phyloP scores from a whole-genome alignment of 208 protist genomes.

The Leishmania major region DNA sequence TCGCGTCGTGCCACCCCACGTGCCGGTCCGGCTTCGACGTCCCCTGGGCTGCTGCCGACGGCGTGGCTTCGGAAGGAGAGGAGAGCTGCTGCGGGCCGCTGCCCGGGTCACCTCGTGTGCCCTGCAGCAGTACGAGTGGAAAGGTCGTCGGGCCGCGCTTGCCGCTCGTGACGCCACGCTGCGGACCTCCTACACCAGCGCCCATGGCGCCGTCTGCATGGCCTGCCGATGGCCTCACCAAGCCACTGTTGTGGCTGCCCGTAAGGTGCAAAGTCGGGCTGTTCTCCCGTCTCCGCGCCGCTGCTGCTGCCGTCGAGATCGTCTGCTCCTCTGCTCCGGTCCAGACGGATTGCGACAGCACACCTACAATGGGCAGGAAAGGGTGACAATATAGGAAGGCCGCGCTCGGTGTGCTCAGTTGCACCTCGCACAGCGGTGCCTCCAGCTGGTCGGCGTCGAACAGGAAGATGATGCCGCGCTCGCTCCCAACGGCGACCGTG shows the following conservation, averaged over 20 bases:
- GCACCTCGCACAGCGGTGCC: slow-evolving; percentile 48
- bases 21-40: slow-evolving; percentile 12
- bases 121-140: neutral
- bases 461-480: slow-evolving; percentile 51
- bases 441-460: slow-evolving; percentile 56
- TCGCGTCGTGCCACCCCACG: slow-evolving; percentile 27
- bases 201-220: slow-evolving; percentile 1
- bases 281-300: neutral
- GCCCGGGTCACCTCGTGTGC: neutral
- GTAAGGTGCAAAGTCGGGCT: neutral
- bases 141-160: neutral
- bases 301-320: neutral
- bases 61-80: neutral
- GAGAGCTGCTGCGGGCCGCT: neutral
- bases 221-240: neutral
- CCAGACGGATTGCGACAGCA: slow-evolving; percentile 48
- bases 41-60: neutral
- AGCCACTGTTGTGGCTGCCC: neutral
- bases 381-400: slow-evolving; percentile 83
- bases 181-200: neutral
- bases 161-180: neutral
- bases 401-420: slow-evolving; percentile 18
- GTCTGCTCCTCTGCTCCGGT: neutral
- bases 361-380: slow-evolving; percentile 64
- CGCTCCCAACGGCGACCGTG: slow-evolving; percentile 57